Evolutionary conservation across 345 rosid species (phyloP).

Genomic region (Camelina laxa): DNA sequence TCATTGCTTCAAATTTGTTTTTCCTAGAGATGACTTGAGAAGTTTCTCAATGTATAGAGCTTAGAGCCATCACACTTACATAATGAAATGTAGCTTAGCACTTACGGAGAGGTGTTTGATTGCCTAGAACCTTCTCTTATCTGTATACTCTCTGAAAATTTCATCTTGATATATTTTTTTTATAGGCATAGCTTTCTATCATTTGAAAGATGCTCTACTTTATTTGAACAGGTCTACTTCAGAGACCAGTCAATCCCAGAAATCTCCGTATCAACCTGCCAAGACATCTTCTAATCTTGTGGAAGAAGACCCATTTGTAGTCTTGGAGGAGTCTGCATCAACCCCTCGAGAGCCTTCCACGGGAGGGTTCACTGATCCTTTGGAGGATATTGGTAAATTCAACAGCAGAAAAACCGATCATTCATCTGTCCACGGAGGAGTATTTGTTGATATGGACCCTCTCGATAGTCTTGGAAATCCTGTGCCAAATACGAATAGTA

Average conservation of each 20-base stretch:
- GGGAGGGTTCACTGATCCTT: conserved; percentile 51
- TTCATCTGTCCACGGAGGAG: conserved; percentile 51
- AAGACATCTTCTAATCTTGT: conserved; percentile 49
- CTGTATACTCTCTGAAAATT: neutral
- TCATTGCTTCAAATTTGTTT: neutral
- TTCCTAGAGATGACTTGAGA: neutral
- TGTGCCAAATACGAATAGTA: conserved; percentile 55
- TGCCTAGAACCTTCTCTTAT: too few relatives aligned
- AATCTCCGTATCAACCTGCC: conserved; percentile 48
- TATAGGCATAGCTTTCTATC: neutral
- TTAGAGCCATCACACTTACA: neutral
- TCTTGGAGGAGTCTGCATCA: conserved; percentile 58
- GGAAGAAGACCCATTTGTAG: conserved; percentile 66
- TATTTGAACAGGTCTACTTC: conserved; percentile 53
- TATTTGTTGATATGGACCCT: conserved; percentile 70
- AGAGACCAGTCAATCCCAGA: conserved; percentile 49
- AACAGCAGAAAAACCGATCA: conserved; percentile 48
- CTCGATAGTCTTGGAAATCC: conserved; percentile 65
- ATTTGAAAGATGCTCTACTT: conserved; percentile 16
- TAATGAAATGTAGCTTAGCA: neutral
- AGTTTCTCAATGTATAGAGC: neutral
- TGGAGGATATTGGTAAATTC: conserved; percentile 54
- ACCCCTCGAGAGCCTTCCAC: conserved; percentile 46
- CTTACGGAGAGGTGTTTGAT: neutral
- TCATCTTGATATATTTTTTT: neutral